A percentile compares a stretch with the other conserved stretches of the same genome.
These are phyloP conservation scores for Suillus placidus DNA, from an alignment of 768 basidiomycete species.

Conservation along the genomic window DNA sequence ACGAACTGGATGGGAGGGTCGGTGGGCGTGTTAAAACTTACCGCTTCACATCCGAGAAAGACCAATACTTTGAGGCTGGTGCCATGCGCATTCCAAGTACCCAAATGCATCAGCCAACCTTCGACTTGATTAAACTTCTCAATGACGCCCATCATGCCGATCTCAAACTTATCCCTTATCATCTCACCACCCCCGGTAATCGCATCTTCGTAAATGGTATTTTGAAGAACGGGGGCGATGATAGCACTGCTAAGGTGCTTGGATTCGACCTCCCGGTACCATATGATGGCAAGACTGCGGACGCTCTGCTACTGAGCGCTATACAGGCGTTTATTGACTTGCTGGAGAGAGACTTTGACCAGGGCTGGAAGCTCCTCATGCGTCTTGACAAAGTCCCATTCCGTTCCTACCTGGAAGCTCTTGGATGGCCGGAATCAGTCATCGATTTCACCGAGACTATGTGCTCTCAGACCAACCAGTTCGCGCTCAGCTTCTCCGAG, in stretches of 20 bases:
- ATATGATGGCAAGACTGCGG: conserved; percentile 7
- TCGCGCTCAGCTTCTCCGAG: conserved; percentile 28
- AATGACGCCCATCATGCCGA: conserved; percentile 7
- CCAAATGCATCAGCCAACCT: conserved; percentile 12
- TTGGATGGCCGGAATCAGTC: conserved; percentile 19
- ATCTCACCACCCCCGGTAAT: conserved; percentile 6
- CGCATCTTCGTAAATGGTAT: conserved; percentile 7
- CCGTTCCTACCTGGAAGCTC: conserved; percentile 19
- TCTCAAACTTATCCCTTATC: conserved; percentile 10
- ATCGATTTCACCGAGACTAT: conserved; percentile 28
- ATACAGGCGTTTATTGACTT: conserved; percentile 1
- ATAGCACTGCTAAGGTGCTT: background rate
- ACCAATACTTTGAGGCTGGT: conserved; percentile 22
- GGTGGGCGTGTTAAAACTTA: conserved; percentile 21
- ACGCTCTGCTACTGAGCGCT: conserved; percentile 4
- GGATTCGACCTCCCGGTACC: conserved; percentile 3
- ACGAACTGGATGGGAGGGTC: conserved; percentile 12
- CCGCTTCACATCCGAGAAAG: conserved; percentile 16
- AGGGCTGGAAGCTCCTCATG: conserved; percentile 16
- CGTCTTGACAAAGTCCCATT: conserved; percentile 22
- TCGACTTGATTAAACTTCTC: conserved; percentile 10
- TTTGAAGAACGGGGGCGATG: conserved; percentile 9
- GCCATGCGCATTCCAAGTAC: conserved; percentile 22
- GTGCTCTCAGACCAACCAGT: conserved; percentile 27
- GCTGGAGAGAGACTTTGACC: conserved; percentile 6